Conservation (phyloP, 352 stramenopile species). For the Globisporangium alternatum region DNA sequence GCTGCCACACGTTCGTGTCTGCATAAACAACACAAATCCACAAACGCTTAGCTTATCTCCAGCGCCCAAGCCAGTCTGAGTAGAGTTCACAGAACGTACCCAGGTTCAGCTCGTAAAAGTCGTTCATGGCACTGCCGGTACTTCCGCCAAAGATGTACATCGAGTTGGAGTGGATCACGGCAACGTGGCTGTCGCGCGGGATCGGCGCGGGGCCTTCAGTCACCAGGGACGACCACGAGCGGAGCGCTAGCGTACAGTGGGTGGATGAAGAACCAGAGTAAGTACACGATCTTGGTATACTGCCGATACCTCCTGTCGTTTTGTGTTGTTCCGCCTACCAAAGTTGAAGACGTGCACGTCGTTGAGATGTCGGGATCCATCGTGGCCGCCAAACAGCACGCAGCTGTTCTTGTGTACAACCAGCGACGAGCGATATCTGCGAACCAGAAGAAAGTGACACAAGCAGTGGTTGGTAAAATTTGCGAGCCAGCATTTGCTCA, state of each 20-base stretch:
- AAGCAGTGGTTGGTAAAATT: neutral
- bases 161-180: conserved; percentile 90
- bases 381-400: conserved; percentile 96
- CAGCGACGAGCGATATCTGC: conserved; percentile 87
- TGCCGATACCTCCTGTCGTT: no score
- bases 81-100: conserved; percentile 25
- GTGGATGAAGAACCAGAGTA: neutral
- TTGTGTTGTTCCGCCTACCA: conserved; percentile 25
- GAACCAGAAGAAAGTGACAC: neutral
- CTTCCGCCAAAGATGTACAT: conserved; percentile 97
- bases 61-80: neutral
- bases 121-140: conserved; percentile 96
- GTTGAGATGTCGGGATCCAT: conserved; percentile 96
- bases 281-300: conserved; percentile 1
- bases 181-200: conserved; percentile 96
- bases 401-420: conserved; percentile 92
- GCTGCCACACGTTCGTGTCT: conserved; percentile 71
- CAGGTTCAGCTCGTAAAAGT: conserved; percentile 95
- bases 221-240: conserved; percentile 88
- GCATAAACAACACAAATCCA: neutral
- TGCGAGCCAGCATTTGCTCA: neutral
- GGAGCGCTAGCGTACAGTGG: conserved; percentile 34
- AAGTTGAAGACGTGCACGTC: conserved; percentile 98
- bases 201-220: conserved; percentile 90
- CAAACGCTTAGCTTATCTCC: neutral